Percentiles rank a stretch among this genome's conserved stretches.
Evolutionary conservation across 345 rosid genomes (phyloP).

Genomic region (Murraya paniculata): DNA sequence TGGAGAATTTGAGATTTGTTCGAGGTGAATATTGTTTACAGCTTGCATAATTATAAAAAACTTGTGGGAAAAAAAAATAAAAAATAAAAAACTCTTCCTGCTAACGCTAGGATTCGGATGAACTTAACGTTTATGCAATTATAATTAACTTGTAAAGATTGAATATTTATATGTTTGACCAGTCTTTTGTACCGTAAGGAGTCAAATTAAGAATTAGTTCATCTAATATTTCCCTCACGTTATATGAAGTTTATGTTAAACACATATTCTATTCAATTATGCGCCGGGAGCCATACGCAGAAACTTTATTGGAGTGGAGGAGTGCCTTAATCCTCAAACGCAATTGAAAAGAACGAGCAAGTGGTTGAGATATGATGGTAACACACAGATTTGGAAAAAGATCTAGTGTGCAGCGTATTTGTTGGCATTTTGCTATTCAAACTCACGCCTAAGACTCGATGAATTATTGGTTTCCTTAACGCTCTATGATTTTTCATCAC

Average conservation of each 20-base stretch:
- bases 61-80: no score
- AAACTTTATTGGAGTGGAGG: background rate
- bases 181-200: background rate
- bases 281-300: background rate
- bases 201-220: background rate
- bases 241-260: no score
- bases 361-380: background rate
- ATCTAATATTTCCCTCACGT: background rate
- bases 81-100: no score
- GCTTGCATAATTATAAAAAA: no score
- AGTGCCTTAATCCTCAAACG: background rate
- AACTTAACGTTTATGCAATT: background rate
- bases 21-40: no score
- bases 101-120: background rate
- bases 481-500: background rate
- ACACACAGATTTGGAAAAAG: background rate
- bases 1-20: background rate
- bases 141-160: no score
- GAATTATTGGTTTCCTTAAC: conserved; percentile 19
- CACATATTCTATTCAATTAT: background rate
- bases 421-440: conserved; percentile 22
- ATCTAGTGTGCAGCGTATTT: background rate
- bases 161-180: background rate
- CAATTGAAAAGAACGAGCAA: background rate
- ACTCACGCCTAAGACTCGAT: conserved; percentile 27